Evolutionary conservation across 257 asterid genomes (phyloP).

Genomic region (Scutellaria galericulata): DNA sequence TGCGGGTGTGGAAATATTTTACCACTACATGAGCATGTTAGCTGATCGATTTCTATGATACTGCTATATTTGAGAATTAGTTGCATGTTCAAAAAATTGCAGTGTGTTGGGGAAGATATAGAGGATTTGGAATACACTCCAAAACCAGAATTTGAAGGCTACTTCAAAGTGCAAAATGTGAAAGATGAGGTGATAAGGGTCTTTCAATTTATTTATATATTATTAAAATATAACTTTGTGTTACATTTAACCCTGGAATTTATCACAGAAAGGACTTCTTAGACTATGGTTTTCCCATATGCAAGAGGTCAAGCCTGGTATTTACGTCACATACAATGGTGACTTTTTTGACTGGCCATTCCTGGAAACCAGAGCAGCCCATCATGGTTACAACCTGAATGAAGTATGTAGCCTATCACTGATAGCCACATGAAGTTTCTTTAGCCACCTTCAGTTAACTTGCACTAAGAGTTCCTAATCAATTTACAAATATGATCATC

Average conservation of each 20-base stretch:
- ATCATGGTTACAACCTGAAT: slow-evolving; percentile 80
- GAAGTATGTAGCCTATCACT: slow-evolving; percentile 56
- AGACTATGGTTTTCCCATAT: slow-evolving; percentile 85
- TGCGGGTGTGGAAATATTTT: slow-evolving; percentile 7
- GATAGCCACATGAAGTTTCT: slow-evolving; percentile 30
- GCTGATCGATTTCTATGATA: slow-evolving; percentile 24
- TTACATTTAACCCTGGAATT: slow-evolving; percentile 31
- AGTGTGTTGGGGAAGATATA: slow-evolving; percentile 96
- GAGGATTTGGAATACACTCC: slow-evolving; percentile 98
- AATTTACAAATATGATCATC: slow-evolving; percentile 15
- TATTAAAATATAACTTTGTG: background rate
- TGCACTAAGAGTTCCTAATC: slow-evolving; percentile 19
- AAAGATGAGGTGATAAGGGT: slow-evolving; percentile 76
- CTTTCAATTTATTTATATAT: slow-evolving; percentile 12
- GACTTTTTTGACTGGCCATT: slow-evolving; percentile 99
- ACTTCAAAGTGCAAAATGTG: slow-evolving; percentile 82
- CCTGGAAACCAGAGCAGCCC: slow-evolving; percentile 83
- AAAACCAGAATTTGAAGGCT: slow-evolving; percentile 94
- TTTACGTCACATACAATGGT: slow-evolving; percentile 95
- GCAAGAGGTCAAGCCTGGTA: slow-evolving; percentile 96
- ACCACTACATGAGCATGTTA: slow-evolving; percentile 8
- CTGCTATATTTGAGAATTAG: slow-evolving; percentile 23
- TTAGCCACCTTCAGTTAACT: slow-evolving; percentile 8
- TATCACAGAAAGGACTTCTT: slow-evolving; percentile 79
- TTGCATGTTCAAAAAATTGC: slow-evolving; percentile 36